phyloP scores from a whole-genome alignment of 345 rosid species.

The Bruguiera parviflora region DNA sequence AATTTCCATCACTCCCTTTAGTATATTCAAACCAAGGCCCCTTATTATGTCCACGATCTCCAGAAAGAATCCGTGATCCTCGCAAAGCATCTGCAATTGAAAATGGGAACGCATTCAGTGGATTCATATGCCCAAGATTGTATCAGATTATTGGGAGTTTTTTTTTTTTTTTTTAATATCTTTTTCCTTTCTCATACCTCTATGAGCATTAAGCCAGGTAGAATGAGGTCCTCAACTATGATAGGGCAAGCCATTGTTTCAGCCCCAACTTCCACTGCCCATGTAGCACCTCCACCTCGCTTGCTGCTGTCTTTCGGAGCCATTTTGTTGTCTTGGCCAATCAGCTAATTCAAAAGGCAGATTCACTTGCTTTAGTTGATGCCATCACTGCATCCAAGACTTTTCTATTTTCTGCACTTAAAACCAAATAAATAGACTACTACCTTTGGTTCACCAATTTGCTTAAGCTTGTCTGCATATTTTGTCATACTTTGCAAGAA shows the following conservation, averaged over 20 bases:
- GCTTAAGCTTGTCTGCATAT: conserved; percentile 73
- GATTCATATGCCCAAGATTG: conserved; percentile 1
- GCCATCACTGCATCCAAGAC: conserved; percentile 8
- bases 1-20: conserved; percentile 78
- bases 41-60: conserved; percentile 75
- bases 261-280: conserved; percentile 86
- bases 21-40: conserved; percentile 66
- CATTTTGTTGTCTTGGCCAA: conserved; percentile 34
- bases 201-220: conserved; percentile 76
- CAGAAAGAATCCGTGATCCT: conserved; percentile 67
- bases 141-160: not conserved
- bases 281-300: conserved; percentile 53
- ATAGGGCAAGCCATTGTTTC: conserved; percentile 68
- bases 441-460: conserved; percentile 47
- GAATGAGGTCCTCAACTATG: conserved; percentile 68
- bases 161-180: not conserved
- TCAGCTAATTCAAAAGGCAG: conserved; percentile 28
- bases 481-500: conserved; percentile 86
- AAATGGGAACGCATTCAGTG: not conserved
- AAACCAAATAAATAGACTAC: not conserved
- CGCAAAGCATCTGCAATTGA: conserved; percentile 71
- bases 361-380: conserved; percentile 14
- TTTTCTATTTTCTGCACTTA: not conserved
- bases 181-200: conserved; percentile 45
- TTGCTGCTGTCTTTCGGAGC: conserved; percentile 28